Evolutionary conservation across 1,139 yeast species (phyloP).

Genomic region (Candida sanyaensis): DNA sequence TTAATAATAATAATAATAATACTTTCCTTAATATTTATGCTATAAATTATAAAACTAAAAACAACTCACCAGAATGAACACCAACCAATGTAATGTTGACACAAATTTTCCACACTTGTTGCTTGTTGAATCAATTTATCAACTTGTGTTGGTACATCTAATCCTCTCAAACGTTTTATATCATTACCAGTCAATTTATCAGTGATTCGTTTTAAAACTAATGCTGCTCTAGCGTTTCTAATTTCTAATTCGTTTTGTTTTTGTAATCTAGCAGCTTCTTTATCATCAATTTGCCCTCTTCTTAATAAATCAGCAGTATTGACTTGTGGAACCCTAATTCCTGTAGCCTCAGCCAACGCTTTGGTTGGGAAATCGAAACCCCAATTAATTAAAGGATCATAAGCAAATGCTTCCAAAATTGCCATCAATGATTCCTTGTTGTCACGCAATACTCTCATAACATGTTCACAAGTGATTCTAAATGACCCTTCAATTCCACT

Average conservation of each 20-base stretch:
- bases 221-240: constrained; percentile 87
- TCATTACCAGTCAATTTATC: constrained; percentile 95
- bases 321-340: constrained; percentile 63
- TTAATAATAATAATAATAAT: no score
- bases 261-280: constrained; percentile 71
- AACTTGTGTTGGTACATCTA: constrained; percentile 88
- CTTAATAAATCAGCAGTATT: constrained; percentile 70
- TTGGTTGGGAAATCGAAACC: constrained; percentile 92
- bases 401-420: constrained; percentile 95
- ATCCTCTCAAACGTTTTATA: constrained; percentile 66
- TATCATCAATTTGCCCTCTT: constrained; percentile 73
- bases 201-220: constrained; percentile 86
- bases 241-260: constrained; percentile 77
- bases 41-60: not conserved
- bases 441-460: constrained; percentile 89
- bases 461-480: constrained; percentile 95
- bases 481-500: constrained; percentile 98
- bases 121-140: constrained; percentile 95
- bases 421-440: constrained; percentile 98
- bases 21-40: not conserved
- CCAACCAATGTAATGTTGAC: constrained; percentile 99
- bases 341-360: constrained; percentile 73
- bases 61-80: constrained; percentile 85
- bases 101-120: constrained; percentile 90
- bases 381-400: constrained; percentile 98